phyloP scores from a whole-genome alignment of 768 basidiomycete genomes.

The Boletus tylopilopsis region DNA sequence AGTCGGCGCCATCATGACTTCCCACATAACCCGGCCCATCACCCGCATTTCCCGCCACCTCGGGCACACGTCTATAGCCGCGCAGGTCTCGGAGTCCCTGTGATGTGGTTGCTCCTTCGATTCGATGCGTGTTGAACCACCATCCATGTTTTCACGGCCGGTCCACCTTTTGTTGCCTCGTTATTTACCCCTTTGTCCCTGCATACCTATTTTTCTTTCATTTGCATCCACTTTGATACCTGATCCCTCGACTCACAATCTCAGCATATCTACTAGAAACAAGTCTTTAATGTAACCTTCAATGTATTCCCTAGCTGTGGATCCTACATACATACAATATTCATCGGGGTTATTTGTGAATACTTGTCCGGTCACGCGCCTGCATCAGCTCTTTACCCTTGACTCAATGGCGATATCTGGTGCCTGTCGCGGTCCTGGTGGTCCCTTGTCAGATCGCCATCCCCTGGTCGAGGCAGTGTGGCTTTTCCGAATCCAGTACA shows the following conservation, averaged over 20 bases:
- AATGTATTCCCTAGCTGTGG: constrained; percentile 23
- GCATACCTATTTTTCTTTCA: constrained; percentile 11
- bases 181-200: background rate
- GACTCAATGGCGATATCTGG: background rate
- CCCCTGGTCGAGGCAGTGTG: background rate
- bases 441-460: background rate
- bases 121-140: constrained; percentile 12
- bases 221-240: constrained; percentile 23
- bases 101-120: background rate
- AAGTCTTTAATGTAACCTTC: constrained; percentile 20
- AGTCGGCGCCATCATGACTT: constrained; percentile 3
- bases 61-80: constrained; percentile 4
- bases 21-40: constrained; percentile 4
- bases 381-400: too few species aligned
- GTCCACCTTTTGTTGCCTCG: constrained; percentile 11
- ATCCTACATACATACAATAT: constrained; percentile 21
- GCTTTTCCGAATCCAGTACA: background rate
- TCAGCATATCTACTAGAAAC: constrained; percentile 27
- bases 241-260: constrained; percentile 16
- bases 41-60: background rate
- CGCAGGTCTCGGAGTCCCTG: constrained; percentile 2
- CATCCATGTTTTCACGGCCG: constrained; percentile 14
- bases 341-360: constrained; percentile 15
- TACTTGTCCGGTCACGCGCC: background rate
- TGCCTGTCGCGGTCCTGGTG: background rate